Conservation (phyloP, 1,284 basidiomycete genomes). For the Trichosporon faecale region DNA sequence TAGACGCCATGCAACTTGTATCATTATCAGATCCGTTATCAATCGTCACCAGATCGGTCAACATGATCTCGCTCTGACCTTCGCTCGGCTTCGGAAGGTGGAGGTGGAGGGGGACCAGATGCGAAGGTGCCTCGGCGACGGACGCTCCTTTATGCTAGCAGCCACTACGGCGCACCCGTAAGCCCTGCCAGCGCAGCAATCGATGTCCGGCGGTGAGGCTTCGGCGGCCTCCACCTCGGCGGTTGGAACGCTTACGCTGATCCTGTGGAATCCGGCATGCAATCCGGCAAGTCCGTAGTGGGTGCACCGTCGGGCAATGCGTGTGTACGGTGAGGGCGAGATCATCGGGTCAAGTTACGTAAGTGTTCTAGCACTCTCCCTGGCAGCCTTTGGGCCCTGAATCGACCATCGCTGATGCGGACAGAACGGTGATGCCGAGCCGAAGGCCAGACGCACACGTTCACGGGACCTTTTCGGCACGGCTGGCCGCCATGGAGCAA, state of each 20-base stretch:
- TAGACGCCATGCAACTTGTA: slow-evolving; percentile 2
- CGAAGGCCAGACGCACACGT: slow-evolving; percentile 1
- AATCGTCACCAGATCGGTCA: not conserved
- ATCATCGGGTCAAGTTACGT: not conserved
- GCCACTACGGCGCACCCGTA: not conserved
- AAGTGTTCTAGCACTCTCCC: slow-evolving; percentile 5
- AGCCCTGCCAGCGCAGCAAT: not conserved
- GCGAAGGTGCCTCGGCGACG: not conserved
- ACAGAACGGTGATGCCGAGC: not conserved
- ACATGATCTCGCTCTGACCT: not conserved
- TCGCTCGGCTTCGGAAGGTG: not conserved
- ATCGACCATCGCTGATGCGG: not conserved
- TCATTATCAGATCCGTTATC: not conserved
- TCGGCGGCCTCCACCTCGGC: slow-evolving; percentile 2
- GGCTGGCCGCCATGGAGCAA: not conserved
- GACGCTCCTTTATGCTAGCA: not conserved
- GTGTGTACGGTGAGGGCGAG: not conserved
- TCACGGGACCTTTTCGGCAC: slow-evolving; percentile 4
- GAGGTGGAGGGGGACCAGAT: not conserved
- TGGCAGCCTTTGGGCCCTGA: not conserved
- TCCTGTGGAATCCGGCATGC: not conserved
- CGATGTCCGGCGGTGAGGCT: not conserved
- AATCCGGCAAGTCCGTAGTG: too few species aligned
- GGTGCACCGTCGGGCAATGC: not conserved
- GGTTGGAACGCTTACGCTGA: not conserved